Base-by-base conservation (phyloP, 495 filamentous ascomycete species). In the Sporormia fimetaria region DNA sequence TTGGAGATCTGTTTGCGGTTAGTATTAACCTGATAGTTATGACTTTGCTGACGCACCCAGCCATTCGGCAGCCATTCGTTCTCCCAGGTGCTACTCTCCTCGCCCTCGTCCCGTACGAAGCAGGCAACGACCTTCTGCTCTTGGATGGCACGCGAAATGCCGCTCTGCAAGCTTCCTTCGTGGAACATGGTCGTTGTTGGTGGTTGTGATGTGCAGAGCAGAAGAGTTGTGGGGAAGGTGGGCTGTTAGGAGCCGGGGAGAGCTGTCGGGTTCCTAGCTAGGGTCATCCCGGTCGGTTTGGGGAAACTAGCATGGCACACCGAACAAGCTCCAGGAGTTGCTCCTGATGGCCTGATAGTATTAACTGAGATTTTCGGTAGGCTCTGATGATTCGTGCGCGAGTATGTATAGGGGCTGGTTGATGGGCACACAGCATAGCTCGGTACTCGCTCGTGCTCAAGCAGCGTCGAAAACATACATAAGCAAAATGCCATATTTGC, bases 11-110 rank as follows among this genome's bases (percentile, higher is more conserved):
- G 43, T 16, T 4, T 5, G 8, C n/a, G 15, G 8, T 37, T n/a
- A 18, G 31, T 29, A 20, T 10, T 33, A 26, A 9, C 6, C 11
- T 22, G 3, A 11, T 3, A 5, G 7, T 15, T 20, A 24, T 20
- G 4, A 26, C 16, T 8, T 37, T 4, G 6, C 5, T 8, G 2
- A 16, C 49, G 44, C 59, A 83, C 80, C 38, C 73, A 65, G 9
- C 70, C 62, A 46, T 78, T 73, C 10, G 59, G 55, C 12, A 92
- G 71, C 54, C 78, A 85, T 12, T 81, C 75, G 26, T 76, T 54
- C 57, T 94, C 83, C 88, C 88, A 96, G 43, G 56, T 57, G 31
- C 59, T 52, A 58, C 81, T 85, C 52, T 80, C 74, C 30, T 73
- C 57, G 12, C 65, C 63, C 29, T 73, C 71, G 57, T 93, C 85